phyloP scores from a whole-genome alignment of 805 yeast species.

The Myxozyma kluyveri region DNA sequence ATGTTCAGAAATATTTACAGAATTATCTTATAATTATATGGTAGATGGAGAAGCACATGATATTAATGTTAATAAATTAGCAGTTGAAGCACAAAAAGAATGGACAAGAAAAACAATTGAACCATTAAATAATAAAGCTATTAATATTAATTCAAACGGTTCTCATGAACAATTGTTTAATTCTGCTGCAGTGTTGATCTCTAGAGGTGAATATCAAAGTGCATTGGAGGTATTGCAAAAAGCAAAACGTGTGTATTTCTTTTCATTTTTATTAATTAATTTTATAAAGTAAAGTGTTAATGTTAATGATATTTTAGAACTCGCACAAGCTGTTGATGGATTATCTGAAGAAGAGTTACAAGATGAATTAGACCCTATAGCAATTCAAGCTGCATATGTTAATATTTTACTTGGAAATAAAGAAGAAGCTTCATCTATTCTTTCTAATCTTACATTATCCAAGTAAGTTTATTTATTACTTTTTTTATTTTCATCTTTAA shows the following conservation, averaged over 20 bases:
- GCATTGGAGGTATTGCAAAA: slow-evolving; percentile 47
- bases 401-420: slow-evolving; percentile 42
- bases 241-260: slow-evolving; percentile 47
- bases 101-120: neutral
- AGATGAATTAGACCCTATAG: slow-evolving; percentile 55
- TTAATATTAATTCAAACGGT: neutral
- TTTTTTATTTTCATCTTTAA: neutral
- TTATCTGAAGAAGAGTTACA: slow-evolving; percentile 47
- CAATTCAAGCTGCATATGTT: slow-evolving; percentile 58
- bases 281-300: neutral
- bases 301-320: slow-evolving; percentile 1
- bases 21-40: slow-evolving; percentile 36
- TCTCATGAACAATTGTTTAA: slow-evolving; percentile 63
- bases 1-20: slow-evolving; percentile 48
- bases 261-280: no score
- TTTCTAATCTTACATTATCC: slow-evolving; percentile 38
- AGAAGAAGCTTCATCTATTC: slow-evolving; percentile 42
- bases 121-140: neutral
- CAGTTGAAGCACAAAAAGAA: slow-evolving; percentile 53
- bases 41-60: slow-evolving; percentile 49
- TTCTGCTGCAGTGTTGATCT: slow-evolving; percentile 51
- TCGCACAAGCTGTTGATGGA: slow-evolving; percentile 34
- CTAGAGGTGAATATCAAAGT: slow-evolving; percentile 41
- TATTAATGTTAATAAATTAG: slow-evolving; percentile 58
- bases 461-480: no score